Base-by-base conservation (phyloP, 2,329 filamentous ascomycete genomes). In the Ascosphaera pollenicola region DNA sequence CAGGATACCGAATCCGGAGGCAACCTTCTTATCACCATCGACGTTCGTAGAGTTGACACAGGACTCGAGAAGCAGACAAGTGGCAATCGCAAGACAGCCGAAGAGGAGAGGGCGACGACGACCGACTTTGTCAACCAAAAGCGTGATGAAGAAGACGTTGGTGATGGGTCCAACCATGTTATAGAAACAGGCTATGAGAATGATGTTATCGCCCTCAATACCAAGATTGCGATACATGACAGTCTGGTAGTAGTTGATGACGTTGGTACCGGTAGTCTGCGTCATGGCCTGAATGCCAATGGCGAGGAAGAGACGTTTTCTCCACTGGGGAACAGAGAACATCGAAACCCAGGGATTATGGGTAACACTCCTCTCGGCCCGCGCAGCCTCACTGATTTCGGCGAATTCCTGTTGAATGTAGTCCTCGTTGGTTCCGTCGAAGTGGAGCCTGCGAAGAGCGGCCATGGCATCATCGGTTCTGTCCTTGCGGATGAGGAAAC, bases 251-350 rank as follows among this genome's bases (percentile, higher is more conserved):
- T 60, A 59, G 39, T 51, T 52, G 39, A 61, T 59, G 42, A 59
- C 56, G 44, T 61, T 58, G 43, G 58, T 55, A 11, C 55, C 58
- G 16, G 57, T 58, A 47, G 59, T 66, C 45, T 78, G 73, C 37
- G 73, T 72, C 47, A 78, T 74, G 43, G 73, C 64, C 50, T 80
- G 73, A 31, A 75, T 66, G 24, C 70, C 54, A 34, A 67, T 67
- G 17, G 69, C 75, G 43, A 75, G 68, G 45, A 75, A 53, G 38
- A 78, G 64, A 13, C 75, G 63, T 37, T 64, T 74, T 48, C 75
- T 65, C 63, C 72, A 54, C 43, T 60, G 56, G n/a, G 57, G 54
- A 11, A 59, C 52, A 11, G 48, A 53, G 40, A 60, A 57, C 46
- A 60, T 55, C n/a, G 56, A 45, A 16, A 52, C 43, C 48, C 58